Conservation (phyloP, 2,329 filamentous ascomycete genomes). For the Alternaria novae-zelandiae region DNA sequence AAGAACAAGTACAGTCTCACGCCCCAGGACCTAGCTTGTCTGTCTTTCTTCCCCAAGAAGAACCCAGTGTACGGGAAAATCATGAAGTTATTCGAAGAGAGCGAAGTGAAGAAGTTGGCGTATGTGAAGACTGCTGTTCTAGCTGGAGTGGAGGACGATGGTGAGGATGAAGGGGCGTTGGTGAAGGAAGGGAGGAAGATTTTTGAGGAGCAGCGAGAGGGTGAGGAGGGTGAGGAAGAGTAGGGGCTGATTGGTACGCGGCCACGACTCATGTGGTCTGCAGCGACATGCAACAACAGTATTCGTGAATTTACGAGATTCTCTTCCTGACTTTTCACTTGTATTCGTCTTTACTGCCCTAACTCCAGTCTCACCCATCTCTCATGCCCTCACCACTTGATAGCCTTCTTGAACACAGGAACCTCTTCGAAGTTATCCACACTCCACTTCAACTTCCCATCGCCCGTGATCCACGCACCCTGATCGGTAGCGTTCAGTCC, state of each 20-base stretch:
- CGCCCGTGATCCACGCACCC: slow-evolving; percentile 44
- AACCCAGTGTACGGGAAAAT: slow-evolving; percentile 19
- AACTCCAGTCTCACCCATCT: background rate
- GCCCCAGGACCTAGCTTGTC: slow-evolving; percentile 12
- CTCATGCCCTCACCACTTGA: slow-evolving; percentile 31
- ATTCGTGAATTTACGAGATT: background rate
- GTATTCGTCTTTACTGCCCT: background rate
- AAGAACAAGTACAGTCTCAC: slow-evolving; percentile 12
- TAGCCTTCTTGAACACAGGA: slow-evolving; percentile 40
- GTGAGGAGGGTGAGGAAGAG: background rate
- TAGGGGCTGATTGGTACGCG: background rate
- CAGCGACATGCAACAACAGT: background rate
- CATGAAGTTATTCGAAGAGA: slow-evolving; percentile 20
- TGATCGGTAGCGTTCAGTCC: slow-evolving; percentile 39
- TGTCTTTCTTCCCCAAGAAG: slow-evolving; percentile 15
- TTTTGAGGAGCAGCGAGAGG: slow-evolving; percentile 17
- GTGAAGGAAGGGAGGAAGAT: slow-evolving; percentile 9
- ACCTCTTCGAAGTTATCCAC: slow-evolving; percentile 40
- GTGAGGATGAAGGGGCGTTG: slow-evolving; percentile 7
- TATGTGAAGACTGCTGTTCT: slow-evolving; percentile 18
- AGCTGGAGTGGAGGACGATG: slow-evolving; percentile 7
- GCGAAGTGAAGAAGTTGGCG: slow-evolving; percentile 6
- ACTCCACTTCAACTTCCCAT: slow-evolving; percentile 39
- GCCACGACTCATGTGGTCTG: background rate
- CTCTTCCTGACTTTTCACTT: background rate